Evolutionary conservation across 345 rosid genomes (phyloP), one percentile per base, ranked within the genome.

Genomic region (Gossypium stocksii): DNA sequence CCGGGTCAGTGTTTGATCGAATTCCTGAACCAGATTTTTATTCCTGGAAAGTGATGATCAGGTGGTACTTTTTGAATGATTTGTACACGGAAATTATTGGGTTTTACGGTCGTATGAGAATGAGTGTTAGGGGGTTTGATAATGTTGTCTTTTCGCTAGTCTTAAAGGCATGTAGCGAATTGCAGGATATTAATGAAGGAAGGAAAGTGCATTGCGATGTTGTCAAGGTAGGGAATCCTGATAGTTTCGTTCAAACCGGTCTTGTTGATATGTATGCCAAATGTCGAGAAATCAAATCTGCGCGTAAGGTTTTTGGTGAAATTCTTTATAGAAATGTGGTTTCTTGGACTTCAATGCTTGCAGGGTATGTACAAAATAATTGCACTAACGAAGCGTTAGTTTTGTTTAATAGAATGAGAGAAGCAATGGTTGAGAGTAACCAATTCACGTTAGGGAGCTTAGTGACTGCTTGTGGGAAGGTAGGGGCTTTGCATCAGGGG

Each of bases 201-300:
- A 80, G 83, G 79, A 86, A 87, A 80, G 76, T 92, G 63, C 98
- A 92, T 74, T 85, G 90, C 5, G 83, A 83, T 15, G 76, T 89
- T 23, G 56, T 92, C 41, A 60, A 89, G 79, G 74, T 75, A 34
- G 93, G 89, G 29, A 70, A 78, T 68, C 83, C 72, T 1, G 97
- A 89, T 74, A 74, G 84, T 76, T 85, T 88, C 71, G 88, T 87
- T 77, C 86, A 85, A 74, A 81, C 88, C 11, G 93, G 92, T 77
- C 90, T 94, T 38, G 78, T 91, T 13, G 93, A 89, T 80, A 84
- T 94, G 98, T 94, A 94, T 73, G 89, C 91, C 7, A 91, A 92
- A 82, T 85, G 93, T 46, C 82, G 91, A 22, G 82, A 81, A 19
- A 72, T 87, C 25, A 52, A 76, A 72, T 85, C 62, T 72, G 85